Evolutionary conservation across 305 asterid genomes (phyloP).

Genomic region (Lippia alba): DNA sequence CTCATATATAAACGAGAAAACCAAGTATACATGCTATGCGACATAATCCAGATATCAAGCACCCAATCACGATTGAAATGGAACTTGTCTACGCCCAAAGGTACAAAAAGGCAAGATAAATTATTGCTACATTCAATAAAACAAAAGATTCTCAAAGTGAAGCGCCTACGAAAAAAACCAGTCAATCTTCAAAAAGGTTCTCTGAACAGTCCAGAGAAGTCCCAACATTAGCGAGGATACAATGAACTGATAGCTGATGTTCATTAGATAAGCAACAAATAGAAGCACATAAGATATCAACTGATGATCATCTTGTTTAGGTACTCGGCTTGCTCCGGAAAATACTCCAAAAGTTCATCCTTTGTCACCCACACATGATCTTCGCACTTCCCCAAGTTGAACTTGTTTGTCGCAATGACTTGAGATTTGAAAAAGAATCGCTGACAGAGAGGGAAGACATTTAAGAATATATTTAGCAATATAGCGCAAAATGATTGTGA

Average conservation of each 20-base stretch:
- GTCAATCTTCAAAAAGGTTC: slow-evolving; percentile 15
- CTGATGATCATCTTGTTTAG: slow-evolving; percentile 83
- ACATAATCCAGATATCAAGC: too few relatives aligned
- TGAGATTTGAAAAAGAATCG: slow-evolving; percentile 93
- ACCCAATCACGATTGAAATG: too few relatives aligned
- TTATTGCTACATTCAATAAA: slow-evolving; percentile 32
- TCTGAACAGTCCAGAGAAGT: background rate
- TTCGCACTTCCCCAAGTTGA: slow-evolving; percentile 55
- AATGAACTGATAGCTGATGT: slow-evolving; percentile 5
- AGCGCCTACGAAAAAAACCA: slow-evolving; percentile 22
- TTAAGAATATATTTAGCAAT: slow-evolving; percentile 6
- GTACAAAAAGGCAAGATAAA: background rate
- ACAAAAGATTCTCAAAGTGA: too few relatives aligned
- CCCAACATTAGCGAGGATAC: slow-evolving; percentile 4
- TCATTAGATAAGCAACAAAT: slow-evolving; percentile 7
- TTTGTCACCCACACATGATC: slow-evolving; percentile 91
- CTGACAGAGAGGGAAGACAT: slow-evolving; percentile 43
- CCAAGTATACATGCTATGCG: too few relatives aligned
- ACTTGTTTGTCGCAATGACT: slow-evolving; percentile 75
- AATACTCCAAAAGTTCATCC: slow-evolving; percentile 85
- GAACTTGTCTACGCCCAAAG: background rate
- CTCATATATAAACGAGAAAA: too few relatives aligned
- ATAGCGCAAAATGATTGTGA: background rate
- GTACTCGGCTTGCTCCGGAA: slow-evolving; percentile 79
- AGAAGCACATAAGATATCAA: slow-evolving; percentile 43